Conservation (phyloP, 1,284 basidiomycete genomes). For the Cutaneotrichosporon daszewskae region DNA sequence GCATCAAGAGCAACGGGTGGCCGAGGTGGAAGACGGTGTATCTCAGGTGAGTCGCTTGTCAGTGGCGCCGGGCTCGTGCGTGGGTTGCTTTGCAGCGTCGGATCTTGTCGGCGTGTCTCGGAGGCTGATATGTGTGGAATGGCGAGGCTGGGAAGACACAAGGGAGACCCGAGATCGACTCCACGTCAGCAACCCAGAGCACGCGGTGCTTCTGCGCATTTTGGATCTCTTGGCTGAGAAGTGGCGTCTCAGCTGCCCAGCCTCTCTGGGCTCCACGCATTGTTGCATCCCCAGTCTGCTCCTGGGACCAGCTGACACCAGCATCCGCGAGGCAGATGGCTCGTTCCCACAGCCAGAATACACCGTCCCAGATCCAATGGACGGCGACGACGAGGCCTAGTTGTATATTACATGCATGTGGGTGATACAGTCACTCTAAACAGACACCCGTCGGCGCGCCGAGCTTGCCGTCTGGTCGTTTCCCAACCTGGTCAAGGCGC, state of each 20-base stretch:
- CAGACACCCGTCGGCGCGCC: slow-evolving; percentile 12
- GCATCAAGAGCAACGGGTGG: slow-evolving; percentile 28
- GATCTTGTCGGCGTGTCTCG: neutral
- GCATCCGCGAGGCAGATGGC: slow-evolving; percentile 30
- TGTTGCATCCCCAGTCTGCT: neutral
- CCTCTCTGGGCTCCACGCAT: neutral
- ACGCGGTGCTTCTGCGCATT: too few relatives aligned
- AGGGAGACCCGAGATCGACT: too few relatives aligned
- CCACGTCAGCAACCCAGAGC: too few relatives aligned
- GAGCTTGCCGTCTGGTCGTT: slow-evolving; percentile 6
- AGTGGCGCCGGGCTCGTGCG: too few relatives aligned
- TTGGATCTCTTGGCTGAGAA: neutral
- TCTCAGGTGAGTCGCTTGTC: slow-evolving; percentile 31
- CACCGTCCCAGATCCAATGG: slow-evolving; percentile 14
- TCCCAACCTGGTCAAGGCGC: slow-evolving; percentile 12
- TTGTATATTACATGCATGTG: neutral
- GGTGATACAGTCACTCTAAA: too few relatives aligned
- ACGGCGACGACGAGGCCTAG: slow-evolving; percentile 16
- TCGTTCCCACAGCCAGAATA: slow-evolving; percentile 28
- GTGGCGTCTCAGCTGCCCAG: neutral
- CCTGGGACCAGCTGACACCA: slow-evolving; percentile 6
- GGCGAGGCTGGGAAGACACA: too few relatives aligned
- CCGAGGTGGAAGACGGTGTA: slow-evolving; percentile 36
- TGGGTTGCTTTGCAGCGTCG: too few relatives aligned
- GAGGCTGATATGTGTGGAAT: neutral